Conservation (phyloP, 495 filamentous ascomycete genomes). For the Lasiosphaeris hirsuta region DNA sequence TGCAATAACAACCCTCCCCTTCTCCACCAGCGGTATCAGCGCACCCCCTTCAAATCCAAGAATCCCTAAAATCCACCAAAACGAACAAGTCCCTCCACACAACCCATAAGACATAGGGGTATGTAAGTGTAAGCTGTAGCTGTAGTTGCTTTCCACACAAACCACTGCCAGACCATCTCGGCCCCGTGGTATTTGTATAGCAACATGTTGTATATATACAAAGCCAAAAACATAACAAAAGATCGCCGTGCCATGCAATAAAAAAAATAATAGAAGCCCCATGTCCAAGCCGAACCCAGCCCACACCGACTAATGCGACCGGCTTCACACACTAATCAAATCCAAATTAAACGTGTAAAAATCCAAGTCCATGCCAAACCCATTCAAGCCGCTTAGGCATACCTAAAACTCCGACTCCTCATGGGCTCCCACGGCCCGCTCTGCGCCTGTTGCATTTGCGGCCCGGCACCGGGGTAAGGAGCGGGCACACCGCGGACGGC, state of each 20-base stretch:
- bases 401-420: constrained; percentile 24
- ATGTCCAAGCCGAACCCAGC: not conserved
- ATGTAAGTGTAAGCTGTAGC: no score
- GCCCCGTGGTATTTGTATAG: no score
- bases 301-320: constrained; percentile 2
- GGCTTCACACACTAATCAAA: not conserved
- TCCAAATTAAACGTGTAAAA: not conserved
- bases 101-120: no score
- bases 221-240: not conserved
- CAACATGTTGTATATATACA: not conserved
- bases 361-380: not conserved
- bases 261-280: no score
- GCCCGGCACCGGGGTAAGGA: constrained; percentile 2
- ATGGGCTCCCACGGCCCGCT: constrained; percentile 19
- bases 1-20: no score
- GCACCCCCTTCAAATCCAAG: no score
- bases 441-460: constrained; percentile 3
- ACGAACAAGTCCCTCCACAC: no score
- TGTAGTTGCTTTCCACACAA: no score
- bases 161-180: no score
- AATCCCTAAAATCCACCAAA: no score
- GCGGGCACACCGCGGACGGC: constrained; percentile 1
- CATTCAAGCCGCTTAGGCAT: constrained; percentile 19
- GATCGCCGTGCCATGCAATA: constrained; percentile 14
- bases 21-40: no score